Percentiles rank a stretch among this genome's conserved stretches.
phyloP scores from a whole-genome alignment of 176 grass and related monocot species.

The Oryza punctata region DNA sequence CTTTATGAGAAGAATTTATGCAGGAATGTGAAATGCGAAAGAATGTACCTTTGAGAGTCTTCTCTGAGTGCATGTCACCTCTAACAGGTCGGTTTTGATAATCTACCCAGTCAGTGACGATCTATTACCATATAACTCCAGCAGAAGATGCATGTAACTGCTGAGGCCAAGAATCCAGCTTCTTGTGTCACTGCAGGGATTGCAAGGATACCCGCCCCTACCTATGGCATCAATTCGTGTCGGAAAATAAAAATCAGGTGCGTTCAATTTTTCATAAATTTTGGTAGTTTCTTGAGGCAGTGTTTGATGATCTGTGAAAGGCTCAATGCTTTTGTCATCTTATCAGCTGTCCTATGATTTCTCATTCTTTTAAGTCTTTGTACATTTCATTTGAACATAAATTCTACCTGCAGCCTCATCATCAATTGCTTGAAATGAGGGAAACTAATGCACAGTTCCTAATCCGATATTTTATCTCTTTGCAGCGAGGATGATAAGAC shows the following conservation, averaged over 20 bases:
- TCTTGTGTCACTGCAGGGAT: constrained; percentile 96
- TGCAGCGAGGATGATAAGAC: background rate
- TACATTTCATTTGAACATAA: constrained; percentile 3
- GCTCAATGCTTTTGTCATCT: background rate
- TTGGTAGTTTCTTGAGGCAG: background rate
- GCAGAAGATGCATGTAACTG: constrained; percentile 72
- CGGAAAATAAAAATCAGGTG: background rate
- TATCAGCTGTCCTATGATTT: constrained; percentile 7
- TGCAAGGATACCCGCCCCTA: constrained; percentile 92
- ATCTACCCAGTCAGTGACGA: constrained; percentile 55
- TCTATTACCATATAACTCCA: constrained; percentile 98
- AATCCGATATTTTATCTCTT: background rate
- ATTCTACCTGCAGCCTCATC: background rate
- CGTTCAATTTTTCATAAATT: background rate
- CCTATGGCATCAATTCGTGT: constrained; percentile 44
- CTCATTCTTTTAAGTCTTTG: background rate
- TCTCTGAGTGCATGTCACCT: constrained; percentile 49
- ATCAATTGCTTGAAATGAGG: background rate
- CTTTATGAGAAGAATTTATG: background rate
- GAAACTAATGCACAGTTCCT: background rate
- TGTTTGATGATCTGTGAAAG: background rate
- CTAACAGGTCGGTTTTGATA: constrained; percentile 56
- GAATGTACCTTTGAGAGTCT: constrained; percentile 45
- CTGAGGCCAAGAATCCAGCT: constrained; percentile 81
- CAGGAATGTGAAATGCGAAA: constrained; percentile 22